These are phyloP conservation scores for Pythium oligandrum DNA, from an alignment of 352 stramenopile genomes.

Conservation along the genomic window DNA sequence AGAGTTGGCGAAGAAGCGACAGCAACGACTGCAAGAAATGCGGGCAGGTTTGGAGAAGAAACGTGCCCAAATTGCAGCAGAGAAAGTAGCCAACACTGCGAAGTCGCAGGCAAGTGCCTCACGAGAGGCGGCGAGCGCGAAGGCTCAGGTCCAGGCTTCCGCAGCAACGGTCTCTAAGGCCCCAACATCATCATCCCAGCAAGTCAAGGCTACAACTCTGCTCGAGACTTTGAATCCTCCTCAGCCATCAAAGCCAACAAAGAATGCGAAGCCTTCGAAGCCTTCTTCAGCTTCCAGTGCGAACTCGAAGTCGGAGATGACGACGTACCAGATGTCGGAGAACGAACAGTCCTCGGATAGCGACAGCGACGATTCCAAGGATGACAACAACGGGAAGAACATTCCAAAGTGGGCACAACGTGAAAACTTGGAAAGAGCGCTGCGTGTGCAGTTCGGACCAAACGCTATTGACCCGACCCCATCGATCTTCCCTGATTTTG, in stretches of 20 bases:
- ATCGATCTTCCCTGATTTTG: conserved; percentile 78
- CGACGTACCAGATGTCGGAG: conserved; percentile 80
- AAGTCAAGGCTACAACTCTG: no score
- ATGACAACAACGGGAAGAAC: conserved; percentile 46
- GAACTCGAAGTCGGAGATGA: conserved; percentile 16
- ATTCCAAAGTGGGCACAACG: conserved; percentile 76
- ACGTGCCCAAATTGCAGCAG: conserved; percentile 39
- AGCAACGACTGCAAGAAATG: conserved; percentile 66
- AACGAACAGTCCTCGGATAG: conserved; percentile 57
- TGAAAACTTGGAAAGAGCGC: conserved; percentile 62
- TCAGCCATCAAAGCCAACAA: no score
- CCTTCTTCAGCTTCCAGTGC: not conserved
- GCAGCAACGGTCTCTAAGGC: no score
- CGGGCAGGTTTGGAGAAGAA: conserved; percentile 68
- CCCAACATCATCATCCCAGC: no score
- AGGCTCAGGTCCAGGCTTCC: no score
- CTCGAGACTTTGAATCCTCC: no score
- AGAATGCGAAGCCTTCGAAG: no score
- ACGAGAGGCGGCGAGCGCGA: not conserved
- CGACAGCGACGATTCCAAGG: conserved; percentile 29
- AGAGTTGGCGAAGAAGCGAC: conserved; percentile 51
- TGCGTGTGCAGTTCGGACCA: conserved; percentile 67
- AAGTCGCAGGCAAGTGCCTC: conserved; percentile 5
- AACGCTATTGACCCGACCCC: conserved; percentile 74
- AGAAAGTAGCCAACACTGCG: conserved; percentile 23